Conservation (phyloP, 352 stramenopile species). For the Phytophthora niederhauseri region DNA sequence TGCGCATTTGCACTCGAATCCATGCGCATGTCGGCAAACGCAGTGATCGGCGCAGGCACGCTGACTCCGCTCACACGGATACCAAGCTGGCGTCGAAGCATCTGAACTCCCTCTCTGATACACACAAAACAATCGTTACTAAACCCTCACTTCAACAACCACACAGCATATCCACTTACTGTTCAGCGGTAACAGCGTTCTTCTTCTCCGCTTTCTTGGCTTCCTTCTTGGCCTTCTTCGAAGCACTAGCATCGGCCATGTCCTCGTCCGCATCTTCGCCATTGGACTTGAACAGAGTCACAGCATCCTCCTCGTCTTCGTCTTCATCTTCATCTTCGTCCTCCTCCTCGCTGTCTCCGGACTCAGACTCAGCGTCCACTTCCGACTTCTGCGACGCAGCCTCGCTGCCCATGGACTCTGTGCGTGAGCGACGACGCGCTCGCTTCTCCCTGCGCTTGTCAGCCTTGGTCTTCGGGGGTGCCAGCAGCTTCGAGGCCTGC, state of each 20-base stretch:
- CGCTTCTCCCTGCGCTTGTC: conserved; percentile 54
- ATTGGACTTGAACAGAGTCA: conserved; percentile 61
- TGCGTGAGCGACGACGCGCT: conserved; percentile 44
- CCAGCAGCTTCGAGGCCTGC: conserved; percentile 70
- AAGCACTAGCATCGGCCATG: conserved; percentile 6
- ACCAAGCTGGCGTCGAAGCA: conserved; percentile 81
- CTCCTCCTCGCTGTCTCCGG: conserved; percentile 38
- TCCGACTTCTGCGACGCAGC: conserved; percentile 10
- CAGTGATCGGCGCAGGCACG: conserved; percentile 75
- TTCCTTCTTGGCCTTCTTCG: conserved; percentile 29
- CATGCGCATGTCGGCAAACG: conserved; percentile 76
- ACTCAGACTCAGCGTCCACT: conserved; percentile 14
- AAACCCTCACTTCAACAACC: not conserved
- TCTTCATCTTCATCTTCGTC: conserved; percentile 40
- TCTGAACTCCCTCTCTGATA: conserved; percentile 53
- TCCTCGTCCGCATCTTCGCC: conserved; percentile 19
- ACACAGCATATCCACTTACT: conserved; percentile 22
- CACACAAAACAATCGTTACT: conserved; percentile 3
- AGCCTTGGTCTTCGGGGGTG: conserved; percentile 50
- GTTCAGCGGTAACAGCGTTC: conserved; percentile 26
- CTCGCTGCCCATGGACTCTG: conserved; percentile 47
- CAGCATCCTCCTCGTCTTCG: conserved; percentile 34
- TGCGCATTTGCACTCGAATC: conserved; percentile 48
- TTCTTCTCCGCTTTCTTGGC: conserved; percentile 38
- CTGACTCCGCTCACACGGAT: conserved; percentile 76